Base-by-base conservation (phyloP, 768 basidiomycete genomes). In the Gautieria morchelliformis region DNA sequence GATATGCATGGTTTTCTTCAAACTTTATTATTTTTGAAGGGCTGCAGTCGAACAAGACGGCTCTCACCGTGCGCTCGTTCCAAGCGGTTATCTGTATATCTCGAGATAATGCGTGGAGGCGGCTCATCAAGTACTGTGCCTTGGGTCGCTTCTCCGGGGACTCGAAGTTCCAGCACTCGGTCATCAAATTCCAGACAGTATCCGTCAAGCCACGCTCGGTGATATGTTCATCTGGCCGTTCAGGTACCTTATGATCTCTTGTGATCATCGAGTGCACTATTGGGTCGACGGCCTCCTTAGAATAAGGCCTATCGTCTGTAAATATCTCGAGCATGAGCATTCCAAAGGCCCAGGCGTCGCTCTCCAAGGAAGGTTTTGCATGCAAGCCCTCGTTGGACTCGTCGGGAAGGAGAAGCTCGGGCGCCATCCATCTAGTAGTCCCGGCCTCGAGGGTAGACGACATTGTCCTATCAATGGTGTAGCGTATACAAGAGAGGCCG, bases 311-410 rank as follows among this genome's bases (percentile, higher is more conserved):
- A 4, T 37, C 22, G n/a, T 46, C 42, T 46, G 57, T 58, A 32
- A 58, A 58, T 5, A 58, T 17, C 41, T 58, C 57, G 32, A 53
- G 52, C n/a, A 52, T 53, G 17, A 37, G 39, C 57, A 58, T 58
- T 33, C 35, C 57, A 32, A 52, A 42, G 24, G 57, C 33, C 52
- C 51, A 58, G 30, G 53, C 24, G 30, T 58, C 57, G 14, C n/a
- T 58, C 33, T 53, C 52, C 20, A 30, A 40, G 15, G 51, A n/a
- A 19, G 17, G 51, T 20, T 52, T 52, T 49, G 27, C 11, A 19
- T 57, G 12, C 9, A 35, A 42, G 22, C 50, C n/a, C 10, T 35
- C 50, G 12, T 19, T 19, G 15, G 22, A 52, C 30, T 24, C 27
- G 15, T 37, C 30, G 32, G 37, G 19, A 37, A 37, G 35, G 14